Evolutionary conservation across 331 rosid species (phyloP).

Genomic region (Cydonia oblonga): DNA sequence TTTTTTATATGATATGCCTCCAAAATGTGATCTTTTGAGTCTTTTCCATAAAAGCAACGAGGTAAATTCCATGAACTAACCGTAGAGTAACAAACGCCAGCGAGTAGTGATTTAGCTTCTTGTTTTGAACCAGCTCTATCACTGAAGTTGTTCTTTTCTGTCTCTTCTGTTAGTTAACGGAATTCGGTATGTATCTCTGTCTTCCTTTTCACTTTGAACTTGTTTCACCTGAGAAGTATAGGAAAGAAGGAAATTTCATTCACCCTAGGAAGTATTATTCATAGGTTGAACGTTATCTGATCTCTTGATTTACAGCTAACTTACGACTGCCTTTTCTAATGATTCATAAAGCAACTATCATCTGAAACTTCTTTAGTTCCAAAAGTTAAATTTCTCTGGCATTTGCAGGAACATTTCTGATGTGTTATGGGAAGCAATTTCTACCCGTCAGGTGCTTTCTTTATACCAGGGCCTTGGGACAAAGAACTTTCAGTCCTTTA

Average conservation of each 20-base stretch:
- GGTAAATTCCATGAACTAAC: neutral
- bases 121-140: neutral
- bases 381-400: neutral
- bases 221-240: neutral
- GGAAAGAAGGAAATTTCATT: neutral
- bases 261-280: too few relatives aligned
- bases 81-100: neutral
- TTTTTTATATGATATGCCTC: neutral
- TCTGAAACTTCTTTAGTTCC: neutral
- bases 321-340: too few relatives aligned
- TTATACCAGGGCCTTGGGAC: slow-evolving; percentile 92
- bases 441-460: slow-evolving; percentile 64
- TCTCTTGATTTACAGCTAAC: too few relatives aligned
- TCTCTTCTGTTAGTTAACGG: neutral
- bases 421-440: slow-evolving; percentile 87
- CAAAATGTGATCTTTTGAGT: neutral
- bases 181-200: neutral
- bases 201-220: neutral
- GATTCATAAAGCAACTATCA: neutral
- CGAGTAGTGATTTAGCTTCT: neutral
- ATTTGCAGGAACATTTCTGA: slow-evolving; percentile 75
- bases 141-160: neutral
- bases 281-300: too few relatives aligned
- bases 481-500: slow-evolving; percentile 75
- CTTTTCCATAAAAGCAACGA: too few relatives aligned